These are phyloP conservation scores for Naganishia vishniacii DNA, from an alignment of 768 basidiomycete genomes.

Conservation along the genomic window DNA sequence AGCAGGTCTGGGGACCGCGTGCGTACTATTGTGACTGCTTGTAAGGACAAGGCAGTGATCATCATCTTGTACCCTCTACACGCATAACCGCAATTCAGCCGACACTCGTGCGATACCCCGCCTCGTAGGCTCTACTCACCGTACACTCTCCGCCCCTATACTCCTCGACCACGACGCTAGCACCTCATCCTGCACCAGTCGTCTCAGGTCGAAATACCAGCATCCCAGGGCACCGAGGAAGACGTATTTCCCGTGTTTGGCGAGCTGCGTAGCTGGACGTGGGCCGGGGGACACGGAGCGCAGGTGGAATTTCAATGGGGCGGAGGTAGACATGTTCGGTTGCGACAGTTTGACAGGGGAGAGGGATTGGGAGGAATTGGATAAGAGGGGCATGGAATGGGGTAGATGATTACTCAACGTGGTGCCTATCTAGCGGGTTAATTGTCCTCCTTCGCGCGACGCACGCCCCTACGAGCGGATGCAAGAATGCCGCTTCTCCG, in stretches of 20 bases:
- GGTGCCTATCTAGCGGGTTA: too few species aligned
- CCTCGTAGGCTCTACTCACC: neutral
- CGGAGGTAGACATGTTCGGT: neutral
- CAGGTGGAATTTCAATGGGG: neutral
- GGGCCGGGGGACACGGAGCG: slow-evolving; percentile 3
- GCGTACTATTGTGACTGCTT: slow-evolving; percentile 40
- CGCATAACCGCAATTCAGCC: neutral
- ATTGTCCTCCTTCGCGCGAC: too few species aligned
- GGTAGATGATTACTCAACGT: too few species aligned
- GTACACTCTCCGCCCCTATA: neutral
- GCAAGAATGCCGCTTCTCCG: neutral
- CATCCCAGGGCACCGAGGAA: slow-evolving; percentile 32
- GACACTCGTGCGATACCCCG: neutral
- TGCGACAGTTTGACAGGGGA: too few species aligned
- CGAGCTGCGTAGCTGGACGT: slow-evolving; percentile 9
- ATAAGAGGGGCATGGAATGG: too few species aligned
- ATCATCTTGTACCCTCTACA: slow-evolving; percentile 29
- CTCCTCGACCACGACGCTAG: slow-evolving; percentile 23
- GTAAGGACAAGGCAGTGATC: slow-evolving; percentile 32
- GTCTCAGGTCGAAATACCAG: slow-evolving; percentile 36
- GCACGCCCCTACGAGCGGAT: too few species aligned
- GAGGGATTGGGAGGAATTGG: too few species aligned
- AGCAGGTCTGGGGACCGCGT: neutral
- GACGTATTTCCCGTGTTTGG: slow-evolving; percentile 43
- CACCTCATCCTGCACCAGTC: slow-evolving; percentile 21